phyloP scores from a whole-genome alignment of 2,329 filamentous ascomycete genomes.

The Aspergillus quadricinctus region DNA sequence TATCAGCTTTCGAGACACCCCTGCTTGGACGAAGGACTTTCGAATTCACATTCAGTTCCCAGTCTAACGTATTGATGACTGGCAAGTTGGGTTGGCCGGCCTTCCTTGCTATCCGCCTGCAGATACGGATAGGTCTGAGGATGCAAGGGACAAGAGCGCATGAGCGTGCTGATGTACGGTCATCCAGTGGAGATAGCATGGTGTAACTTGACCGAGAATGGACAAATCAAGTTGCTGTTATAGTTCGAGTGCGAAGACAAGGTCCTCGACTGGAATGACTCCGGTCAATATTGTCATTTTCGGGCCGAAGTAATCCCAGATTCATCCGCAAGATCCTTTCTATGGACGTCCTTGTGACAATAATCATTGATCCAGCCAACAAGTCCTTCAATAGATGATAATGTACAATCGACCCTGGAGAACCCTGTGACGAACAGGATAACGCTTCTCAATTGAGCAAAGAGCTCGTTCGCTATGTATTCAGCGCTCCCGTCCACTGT shows the following conservation, averaged over 20 bases:
- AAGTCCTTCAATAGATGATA: not conserved
- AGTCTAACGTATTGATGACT: not conserved
- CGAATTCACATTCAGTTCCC: not conserved
- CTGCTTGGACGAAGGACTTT: not conserved
- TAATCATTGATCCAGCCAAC: not conserved
- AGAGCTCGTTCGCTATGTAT: not conserved
- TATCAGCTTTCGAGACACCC: too few species aligned
- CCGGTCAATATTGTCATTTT: not conserved
- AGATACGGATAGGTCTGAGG: not conserved
- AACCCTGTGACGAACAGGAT: not conserved
- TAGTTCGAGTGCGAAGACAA: not conserved
- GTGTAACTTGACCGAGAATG: not conserved
- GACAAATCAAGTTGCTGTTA: not conserved
- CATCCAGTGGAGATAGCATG: not conserved
- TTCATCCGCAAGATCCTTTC: not conserved
- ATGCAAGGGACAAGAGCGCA: not conserved
- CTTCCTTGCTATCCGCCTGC: not conserved
- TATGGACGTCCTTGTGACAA: not conserved
- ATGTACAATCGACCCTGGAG: not conserved
- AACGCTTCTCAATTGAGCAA: not conserved
- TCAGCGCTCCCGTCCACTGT: not conserved
- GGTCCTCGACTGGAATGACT: not conserved
- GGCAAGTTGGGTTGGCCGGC: not conserved
- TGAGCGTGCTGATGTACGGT: not conserved
- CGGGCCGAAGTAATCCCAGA: too few species aligned